Evolutionary conservation across 2,329 filamentous ascomycete species (phyloP).

Genomic region (Xylariaceae sp.): DNA sequence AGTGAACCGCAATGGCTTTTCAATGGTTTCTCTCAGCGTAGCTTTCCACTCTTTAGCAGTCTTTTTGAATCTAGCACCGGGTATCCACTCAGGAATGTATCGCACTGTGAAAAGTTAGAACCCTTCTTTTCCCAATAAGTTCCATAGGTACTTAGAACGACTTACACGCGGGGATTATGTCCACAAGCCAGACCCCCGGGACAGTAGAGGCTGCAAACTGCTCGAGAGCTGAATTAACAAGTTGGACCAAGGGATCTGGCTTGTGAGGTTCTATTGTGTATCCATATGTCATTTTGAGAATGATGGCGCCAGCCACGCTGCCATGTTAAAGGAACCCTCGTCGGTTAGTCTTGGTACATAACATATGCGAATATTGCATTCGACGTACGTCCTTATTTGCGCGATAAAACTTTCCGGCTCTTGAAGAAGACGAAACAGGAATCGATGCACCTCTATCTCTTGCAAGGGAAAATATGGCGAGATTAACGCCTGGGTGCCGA

Average conservation of each 20-base stretch:
- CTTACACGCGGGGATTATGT: constrained; percentile 37
- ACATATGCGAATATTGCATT: background rate
- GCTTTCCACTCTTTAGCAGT: constrained; percentile 23
- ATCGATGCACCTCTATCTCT: constrained; percentile 26
- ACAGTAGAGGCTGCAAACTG: constrained; percentile 28
- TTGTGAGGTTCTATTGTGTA: constrained; percentile 35
- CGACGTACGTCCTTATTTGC: constrained; percentile 25
- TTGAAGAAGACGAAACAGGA: constrained; percentile 26
- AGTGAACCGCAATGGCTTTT: constrained; percentile 35
- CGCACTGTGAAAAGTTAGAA: constrained; percentile 25
- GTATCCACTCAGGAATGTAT: constrained; percentile 40
- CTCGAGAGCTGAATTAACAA: constrained; percentile 29
- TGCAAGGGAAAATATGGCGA: constrained; percentile 21
- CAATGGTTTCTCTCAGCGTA: constrained; percentile 13
- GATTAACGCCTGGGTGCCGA: constrained; percentile 39
- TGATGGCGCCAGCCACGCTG: constrained; percentile 37
- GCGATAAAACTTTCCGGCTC: constrained; percentile 12
- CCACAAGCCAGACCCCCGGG: constrained; percentile 39
- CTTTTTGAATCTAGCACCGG: constrained; percentile 38
- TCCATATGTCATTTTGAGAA: constrained; percentile 41
- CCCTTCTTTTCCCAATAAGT: background rate
- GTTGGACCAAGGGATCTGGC: constrained; percentile 35
- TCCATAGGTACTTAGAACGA: background rate
- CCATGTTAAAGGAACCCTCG: background rate
- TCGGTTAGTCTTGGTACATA: constrained; percentile 8